phyloP scores from a whole-genome alignment of 2,329 filamentous ascomycete species.

The Fusarium aywerte region DNA sequence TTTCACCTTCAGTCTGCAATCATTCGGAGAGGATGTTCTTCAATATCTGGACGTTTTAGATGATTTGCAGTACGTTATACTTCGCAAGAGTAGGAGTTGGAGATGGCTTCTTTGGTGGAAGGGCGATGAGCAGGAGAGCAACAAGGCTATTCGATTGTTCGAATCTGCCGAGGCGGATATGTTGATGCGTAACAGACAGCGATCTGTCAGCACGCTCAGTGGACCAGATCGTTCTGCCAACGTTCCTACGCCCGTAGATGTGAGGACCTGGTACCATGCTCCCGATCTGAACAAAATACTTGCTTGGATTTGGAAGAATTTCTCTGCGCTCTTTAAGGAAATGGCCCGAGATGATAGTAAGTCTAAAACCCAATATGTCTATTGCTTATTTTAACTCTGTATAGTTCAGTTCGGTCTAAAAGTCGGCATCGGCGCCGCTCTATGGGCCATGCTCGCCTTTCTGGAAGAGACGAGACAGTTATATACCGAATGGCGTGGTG shows the following conservation, averaged over 20 bases:
- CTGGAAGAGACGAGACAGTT: slow-evolving; percentile 78
- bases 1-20: slow-evolving; percentile 89
- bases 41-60: slow-evolving; percentile 85
- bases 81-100: slow-evolving; percentile 75
- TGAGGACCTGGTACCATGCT: slow-evolving; percentile 18
- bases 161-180: slow-evolving; percentile 50
- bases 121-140: slow-evolving; percentile 1
- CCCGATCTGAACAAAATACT: slow-evolving; percentile 36
- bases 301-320: slow-evolving; percentile 33
- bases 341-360: slow-evolving; percentile 60
- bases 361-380: slow-evolving; percentile 50
- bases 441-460: slow-evolving; percentile 91
- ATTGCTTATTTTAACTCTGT: slow-evolving; percentile 51
- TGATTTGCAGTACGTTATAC: slow-evolving; percentile 78
- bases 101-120: slow-evolving; percentile 85
- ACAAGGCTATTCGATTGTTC: slow-evolving; percentile 49
- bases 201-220: not conserved
- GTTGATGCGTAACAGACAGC: slow-evolving; percentile 23
- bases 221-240: not conserved
- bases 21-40: slow-evolving; percentile 90
- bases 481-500: slow-evolving; percentile 89
- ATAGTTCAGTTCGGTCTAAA: slow-evolving; percentile 81
- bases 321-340: slow-evolving; percentile 53
- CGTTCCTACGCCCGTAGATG: slow-evolving; percentile 1
- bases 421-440: slow-evolving; percentile 86